Conservation (phyloP, 2,329 filamentous ascomycete species). For the Alternaria arbusti region DNA sequence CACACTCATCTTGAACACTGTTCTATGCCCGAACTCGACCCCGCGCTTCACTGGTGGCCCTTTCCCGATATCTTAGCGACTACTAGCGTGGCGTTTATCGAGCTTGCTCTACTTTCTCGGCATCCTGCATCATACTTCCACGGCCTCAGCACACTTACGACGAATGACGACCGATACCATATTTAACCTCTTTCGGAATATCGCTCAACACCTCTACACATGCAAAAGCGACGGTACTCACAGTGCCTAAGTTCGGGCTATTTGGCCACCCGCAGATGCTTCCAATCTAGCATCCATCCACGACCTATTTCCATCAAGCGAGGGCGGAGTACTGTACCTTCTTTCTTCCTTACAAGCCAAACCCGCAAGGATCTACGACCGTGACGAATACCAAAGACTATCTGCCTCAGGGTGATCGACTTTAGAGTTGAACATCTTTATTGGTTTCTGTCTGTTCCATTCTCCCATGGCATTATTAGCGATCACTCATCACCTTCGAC, state of each 20-base stretch:
- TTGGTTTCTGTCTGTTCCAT: constrained; percentile 21
- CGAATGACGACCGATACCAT: constrained; percentile 41
- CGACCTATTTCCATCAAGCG: constrained; percentile 20
- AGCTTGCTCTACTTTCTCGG: constrained; percentile 38
- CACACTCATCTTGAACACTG: constrained; percentile 38
- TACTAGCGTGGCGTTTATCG: constrained; percentile 47
- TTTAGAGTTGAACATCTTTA: constrained; percentile 49
- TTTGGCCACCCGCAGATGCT: constrained; percentile 25
- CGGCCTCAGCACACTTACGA: constrained; percentile 38
- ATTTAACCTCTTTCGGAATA: constrained; percentile 43
- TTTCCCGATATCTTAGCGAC: constrained; percentile 44
- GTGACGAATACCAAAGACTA: constrained; percentile 49
- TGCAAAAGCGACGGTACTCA: constrained; percentile 36
- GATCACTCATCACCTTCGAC: constrained; percentile 10
- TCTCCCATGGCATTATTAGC: constrained; percentile 12
- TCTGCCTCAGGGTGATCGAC: constrained; percentile 48
- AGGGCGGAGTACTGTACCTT: constrained; percentile 31
- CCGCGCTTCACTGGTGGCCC: constrained; percentile 34
- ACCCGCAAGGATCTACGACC: constrained; percentile 43
- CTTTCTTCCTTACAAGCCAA: constrained; percentile 31
- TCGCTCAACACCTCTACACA: constrained; percentile 35
- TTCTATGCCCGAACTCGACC: constrained; percentile 19
- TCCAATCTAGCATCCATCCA: constrained; percentile 28
- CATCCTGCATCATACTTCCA: constrained; percentile 39
- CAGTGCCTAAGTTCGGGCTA: constrained; percentile 20